phyloP scores from a whole-genome alignment of 1,139 yeast species.

The Yamadazyma kanchanaburiensis region DNA sequence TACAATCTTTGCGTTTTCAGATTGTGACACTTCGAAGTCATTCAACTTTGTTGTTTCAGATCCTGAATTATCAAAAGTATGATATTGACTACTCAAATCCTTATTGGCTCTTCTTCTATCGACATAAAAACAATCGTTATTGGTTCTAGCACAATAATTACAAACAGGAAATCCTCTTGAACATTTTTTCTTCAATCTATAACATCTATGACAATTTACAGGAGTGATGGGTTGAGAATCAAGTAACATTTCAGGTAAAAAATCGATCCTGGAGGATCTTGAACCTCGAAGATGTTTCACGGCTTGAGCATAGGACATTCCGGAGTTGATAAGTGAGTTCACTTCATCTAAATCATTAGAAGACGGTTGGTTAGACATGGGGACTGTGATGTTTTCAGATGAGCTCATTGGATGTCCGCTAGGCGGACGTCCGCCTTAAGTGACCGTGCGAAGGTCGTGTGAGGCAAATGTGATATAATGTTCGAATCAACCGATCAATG shows the following conservation, averaged over 20 bases:
- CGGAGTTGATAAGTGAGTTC: slow-evolving; percentile 3
- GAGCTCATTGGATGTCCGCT: too few relatives aligned
- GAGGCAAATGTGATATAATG: too few relatives aligned
- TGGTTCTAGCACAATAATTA: slow-evolving; percentile 31
- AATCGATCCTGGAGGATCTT: slow-evolving; percentile 11
- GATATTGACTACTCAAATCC: too few relatives aligned
- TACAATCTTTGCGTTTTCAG: too few relatives aligned
- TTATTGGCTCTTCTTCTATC: slow-evolving; percentile 7
- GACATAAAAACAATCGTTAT: slow-evolving; percentile 37
- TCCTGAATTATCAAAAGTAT: too few relatives aligned
- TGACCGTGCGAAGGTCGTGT: too few relatives aligned
- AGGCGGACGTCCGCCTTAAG: too few relatives aligned
- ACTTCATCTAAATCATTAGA: slow-evolving; percentile 5
- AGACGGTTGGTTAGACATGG: background rate
- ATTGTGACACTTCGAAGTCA: too few relatives aligned
- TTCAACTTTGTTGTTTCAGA: too few relatives aligned
- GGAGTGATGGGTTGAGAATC: too few relatives aligned
- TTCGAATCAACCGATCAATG: too few relatives aligned
- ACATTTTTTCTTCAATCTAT: slow-evolving; percentile 42
- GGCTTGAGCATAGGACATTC: slow-evolving; percentile 5
- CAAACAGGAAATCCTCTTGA: slow-evolving; percentile 38
- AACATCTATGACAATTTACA: slow-evolving; percentile 41
- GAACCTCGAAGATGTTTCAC: slow-evolving; percentile 6
- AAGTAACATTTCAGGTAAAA: slow-evolving; percentile 10
- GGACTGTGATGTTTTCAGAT: too few relatives aligned